A percentile compares a stretch with the other conserved stretches of the same genome.
phyloP scores from a whole-genome alignment of 352 stramenopile species.

The Thraustotheca clavata region DNA sequence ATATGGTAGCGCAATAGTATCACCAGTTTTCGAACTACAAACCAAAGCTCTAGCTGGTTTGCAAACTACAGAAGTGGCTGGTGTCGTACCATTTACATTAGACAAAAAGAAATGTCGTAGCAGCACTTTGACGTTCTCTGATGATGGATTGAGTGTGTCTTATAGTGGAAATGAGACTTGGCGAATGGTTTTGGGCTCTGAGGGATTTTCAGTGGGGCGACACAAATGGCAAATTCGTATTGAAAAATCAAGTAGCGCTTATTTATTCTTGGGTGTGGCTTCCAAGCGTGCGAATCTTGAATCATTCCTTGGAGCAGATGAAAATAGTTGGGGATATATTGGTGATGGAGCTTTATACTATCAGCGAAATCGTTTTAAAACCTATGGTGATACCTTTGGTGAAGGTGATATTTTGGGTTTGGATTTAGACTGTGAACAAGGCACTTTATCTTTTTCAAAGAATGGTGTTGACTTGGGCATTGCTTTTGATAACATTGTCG shows the following conservation, averaged over 20 bases:
- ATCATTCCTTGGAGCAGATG: constrained; percentile 96
- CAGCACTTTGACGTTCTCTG: constrained; percentile 44
- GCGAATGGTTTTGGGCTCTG: constrained; percentile 73
- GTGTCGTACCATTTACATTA: constrained; percentile 28
- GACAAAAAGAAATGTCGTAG: constrained; percentile 63
- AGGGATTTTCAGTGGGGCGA: constrained; percentile 59
- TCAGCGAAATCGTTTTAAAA: constrained; percentile 88
- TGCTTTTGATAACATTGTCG: constrained; percentile 88
- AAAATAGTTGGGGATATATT: constrained; percentile 98
- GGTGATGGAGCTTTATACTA: constrained; percentile 98
- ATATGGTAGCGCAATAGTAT: neutral
- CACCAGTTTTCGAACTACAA: neutral
- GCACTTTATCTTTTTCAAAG: constrained; percentile 82
- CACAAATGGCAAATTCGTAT: constrained; percentile 85
- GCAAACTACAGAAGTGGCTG: neutral
- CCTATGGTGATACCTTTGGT: constrained; percentile 80
- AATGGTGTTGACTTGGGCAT: constrained; percentile 81
- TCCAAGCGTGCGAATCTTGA: constrained; percentile 86
- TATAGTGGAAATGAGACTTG: constrained; percentile 84
- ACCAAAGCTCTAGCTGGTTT: neutral
- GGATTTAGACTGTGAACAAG: constrained; percentile 73
- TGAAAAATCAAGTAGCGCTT: constrained; percentile 92
- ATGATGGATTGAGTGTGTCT: constrained; percentile 49
- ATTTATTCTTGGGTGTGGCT: constrained; percentile 96
- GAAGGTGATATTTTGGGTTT: constrained; percentile 84